Evolutionary conservation across 2,329 filamentous ascomycete species (phyloP).

Genomic region (Aspergillus proliferans): DNA sequence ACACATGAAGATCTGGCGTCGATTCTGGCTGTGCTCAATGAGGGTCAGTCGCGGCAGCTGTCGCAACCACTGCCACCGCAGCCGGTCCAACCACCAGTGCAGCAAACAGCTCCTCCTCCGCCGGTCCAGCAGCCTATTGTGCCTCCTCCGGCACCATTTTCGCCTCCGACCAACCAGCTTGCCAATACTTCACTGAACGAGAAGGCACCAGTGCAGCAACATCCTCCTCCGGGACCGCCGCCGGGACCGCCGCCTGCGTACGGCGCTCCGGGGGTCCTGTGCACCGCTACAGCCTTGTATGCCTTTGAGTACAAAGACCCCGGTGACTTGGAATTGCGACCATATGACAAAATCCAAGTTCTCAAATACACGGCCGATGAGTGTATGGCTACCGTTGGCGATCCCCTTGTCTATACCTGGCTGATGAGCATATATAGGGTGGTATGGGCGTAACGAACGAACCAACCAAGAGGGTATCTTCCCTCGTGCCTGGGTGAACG

Average conservation of each 20-base stretch:
- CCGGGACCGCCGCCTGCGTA: constrained; percentile 46
- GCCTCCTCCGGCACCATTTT: constrained; percentile 29
- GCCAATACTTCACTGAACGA: constrained; percentile 35
- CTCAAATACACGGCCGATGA: constrained; percentile 93
- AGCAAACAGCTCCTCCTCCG: constrained; percentile 8
- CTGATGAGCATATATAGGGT: constrained; percentile 32
- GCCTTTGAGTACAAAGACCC: constrained; percentile 72
- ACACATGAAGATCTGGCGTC: constrained; percentile 66
- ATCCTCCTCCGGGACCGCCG: constrained; percentile 40
- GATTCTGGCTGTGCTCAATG: constrained; percentile 65
- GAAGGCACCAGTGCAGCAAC: constrained; percentile 33
- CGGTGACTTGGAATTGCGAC: constrained; percentile 73
- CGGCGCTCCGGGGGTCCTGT: constrained; percentile 51
- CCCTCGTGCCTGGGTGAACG: constrained; percentile 78
- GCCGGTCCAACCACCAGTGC: constrained; percentile 17
- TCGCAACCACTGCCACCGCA: constrained; percentile 14
- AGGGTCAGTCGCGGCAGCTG: constrained; percentile 14
- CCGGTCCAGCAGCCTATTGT: constrained; percentile 18
- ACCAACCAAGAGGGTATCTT: constrained; percentile 88
- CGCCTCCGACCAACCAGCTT: constrained; percentile 34
- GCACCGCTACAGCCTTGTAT: constrained; percentile 75
- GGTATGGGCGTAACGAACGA: constrained; percentile 82
- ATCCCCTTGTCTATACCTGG: not conserved
- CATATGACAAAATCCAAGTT: constrained; percentile 73
- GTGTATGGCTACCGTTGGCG: constrained; percentile 46